Conservation (phyloP, 306 rosid species). For the Hippophae tibetana region DNA sequence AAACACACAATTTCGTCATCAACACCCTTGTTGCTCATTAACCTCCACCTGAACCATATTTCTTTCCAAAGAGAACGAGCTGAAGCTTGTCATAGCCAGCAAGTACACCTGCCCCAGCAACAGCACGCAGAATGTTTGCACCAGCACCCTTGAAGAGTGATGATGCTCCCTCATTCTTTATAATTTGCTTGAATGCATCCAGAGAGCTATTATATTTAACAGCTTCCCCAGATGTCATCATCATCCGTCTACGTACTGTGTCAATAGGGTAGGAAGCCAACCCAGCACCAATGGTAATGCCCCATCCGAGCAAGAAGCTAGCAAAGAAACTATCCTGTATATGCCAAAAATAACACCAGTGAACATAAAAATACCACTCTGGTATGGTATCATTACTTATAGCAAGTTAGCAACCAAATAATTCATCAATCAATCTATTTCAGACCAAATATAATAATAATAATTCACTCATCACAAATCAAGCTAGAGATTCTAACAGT, state of each 20-base stretch:
- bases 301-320: slow-evolving; percentile 86
- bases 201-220: slow-evolving; percentile 73
- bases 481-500: too few relatives aligned
- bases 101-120: slow-evolving; percentile 92
- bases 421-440: too few relatives aligned
- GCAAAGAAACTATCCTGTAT: slow-evolving; percentile 85
- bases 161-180: slow-evolving; percentile 67
- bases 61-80: slow-evolving; percentile 71
- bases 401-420: not conserved
- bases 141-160: slow-evolving; percentile 94
- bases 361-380: slow-evolving; percentile 6
- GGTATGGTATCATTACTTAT: not conserved
- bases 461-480: too few relatives aligned
- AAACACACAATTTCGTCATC: slow-evolving; percentile 25
- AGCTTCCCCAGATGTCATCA: slow-evolving; percentile 98
- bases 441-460: too few relatives aligned
- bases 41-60: slow-evolving; percentile 89
- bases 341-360: slow-evolving; percentile 13
- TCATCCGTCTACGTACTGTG: slow-evolving; percentile 88
- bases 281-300: slow-evolving; percentile 78
- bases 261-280: slow-evolving; percentile 81
- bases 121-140: slow-evolving; percentile 80
- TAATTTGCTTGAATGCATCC: slow-evolving; percentile 59
- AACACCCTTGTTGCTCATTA: slow-evolving; percentile 20
- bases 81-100: slow-evolving; percentile 91